Conservation (phyloP, 2,329 filamentous ascomycete species). For the Sarocladium oryzae region DNA sequence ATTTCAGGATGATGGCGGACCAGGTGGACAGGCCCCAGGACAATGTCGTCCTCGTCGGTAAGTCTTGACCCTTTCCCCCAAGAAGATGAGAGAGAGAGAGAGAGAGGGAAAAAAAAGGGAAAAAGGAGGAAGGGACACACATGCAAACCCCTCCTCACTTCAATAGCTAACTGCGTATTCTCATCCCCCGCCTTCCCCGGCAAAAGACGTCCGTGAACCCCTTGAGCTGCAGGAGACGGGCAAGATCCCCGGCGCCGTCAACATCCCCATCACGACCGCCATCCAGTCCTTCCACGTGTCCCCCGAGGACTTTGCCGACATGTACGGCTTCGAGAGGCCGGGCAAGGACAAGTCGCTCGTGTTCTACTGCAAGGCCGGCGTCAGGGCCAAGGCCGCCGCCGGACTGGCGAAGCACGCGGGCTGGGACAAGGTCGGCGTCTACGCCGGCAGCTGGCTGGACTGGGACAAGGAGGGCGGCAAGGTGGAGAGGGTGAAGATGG, state of each 20-base stretch:
- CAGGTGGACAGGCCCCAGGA: constrained; percentile 18
- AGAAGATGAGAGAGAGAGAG: too few species aligned
- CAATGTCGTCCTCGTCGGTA: constrained; percentile 42
- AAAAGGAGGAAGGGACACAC: too few species aligned
- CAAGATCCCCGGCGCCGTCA: constrained; percentile 72
- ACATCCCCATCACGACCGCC: constrained; percentile 71
- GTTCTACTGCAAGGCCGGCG: constrained; percentile 91
- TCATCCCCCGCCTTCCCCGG: too few species aligned
- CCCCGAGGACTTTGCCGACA: constrained; percentile 72
- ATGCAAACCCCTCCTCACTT: too few species aligned
- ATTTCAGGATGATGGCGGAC: constrained; percentile 43
- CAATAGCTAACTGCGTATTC: too few species aligned
- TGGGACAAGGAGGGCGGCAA: constrained; percentile 70
- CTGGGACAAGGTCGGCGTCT: constrained; percentile 66
- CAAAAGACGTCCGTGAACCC: constrained; percentile 68
- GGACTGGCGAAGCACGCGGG: constrained; percentile 70
- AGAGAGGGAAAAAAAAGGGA: too few species aligned
- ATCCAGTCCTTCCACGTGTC: constrained; percentile 75
- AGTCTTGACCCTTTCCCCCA: constrained; percentile 11
- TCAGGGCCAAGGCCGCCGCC: constrained; percentile 73
- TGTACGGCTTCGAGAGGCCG: constrained; percentile 71
- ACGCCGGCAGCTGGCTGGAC: constrained; percentile 72
- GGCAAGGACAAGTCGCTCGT: constrained; percentile 53
- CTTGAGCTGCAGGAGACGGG: constrained; percentile 57
- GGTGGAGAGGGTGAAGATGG: constrained; percentile 23